Evolutionary conservation across 2,329 filamentous ascomycete species (phyloP).

Genomic region (Beauveria sp.): DNA sequence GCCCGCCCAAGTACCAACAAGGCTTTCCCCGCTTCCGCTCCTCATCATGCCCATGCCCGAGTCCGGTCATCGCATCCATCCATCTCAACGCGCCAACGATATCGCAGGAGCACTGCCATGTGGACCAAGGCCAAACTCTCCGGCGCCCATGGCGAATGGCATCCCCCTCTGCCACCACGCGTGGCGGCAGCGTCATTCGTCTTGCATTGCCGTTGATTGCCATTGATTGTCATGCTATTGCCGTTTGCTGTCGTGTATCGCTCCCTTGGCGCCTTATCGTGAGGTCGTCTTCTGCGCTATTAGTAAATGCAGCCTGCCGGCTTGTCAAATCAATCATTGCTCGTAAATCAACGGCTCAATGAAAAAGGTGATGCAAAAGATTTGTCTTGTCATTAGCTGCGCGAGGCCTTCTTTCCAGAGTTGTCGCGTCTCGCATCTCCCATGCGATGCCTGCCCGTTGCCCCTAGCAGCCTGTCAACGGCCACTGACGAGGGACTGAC

Average conservation of each 20-base stretch:
- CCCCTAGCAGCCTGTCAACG: background rate
- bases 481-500: background rate
- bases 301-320: background rate
- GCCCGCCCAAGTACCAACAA: background rate
- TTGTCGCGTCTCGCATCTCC: background rate
- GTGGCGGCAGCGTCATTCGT: background rate
- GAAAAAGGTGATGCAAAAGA: background rate
- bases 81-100: constrained; percentile 7
- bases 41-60: background rate
- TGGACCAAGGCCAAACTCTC: constrained; percentile 10
- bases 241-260: background rate
- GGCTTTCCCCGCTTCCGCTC: background rate
- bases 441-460: background rate
- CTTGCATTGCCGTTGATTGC: background rate
- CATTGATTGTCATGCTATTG: background rate
- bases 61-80: background rate
- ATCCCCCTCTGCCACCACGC: background rate
- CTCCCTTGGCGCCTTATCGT: background rate
- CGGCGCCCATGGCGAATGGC: background rate
- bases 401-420: background rate
- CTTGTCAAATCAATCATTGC: background rate
- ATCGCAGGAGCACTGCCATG: constrained; percentile 4
- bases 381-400: constrained; percentile 1
- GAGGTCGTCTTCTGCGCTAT: background rate
- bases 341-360: background rate